Evolutionary conservation across 2,329 filamentous ascomycete species (phyloP), one percentile per base, ranked within the genome.

Genomic region (Alternaria sp.): DNA sequence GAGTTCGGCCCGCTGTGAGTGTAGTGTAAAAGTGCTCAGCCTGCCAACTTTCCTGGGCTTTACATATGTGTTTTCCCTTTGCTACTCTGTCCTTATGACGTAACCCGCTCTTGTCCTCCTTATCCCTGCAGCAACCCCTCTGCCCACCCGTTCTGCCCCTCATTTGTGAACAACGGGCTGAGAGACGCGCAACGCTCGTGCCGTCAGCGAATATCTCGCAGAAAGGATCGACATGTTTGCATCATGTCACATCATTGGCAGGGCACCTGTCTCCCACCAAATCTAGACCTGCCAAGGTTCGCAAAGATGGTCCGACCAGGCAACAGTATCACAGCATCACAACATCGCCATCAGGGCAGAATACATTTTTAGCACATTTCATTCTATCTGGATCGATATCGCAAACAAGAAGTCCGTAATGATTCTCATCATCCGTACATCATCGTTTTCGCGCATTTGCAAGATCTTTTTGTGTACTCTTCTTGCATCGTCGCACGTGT

Each of bases 341-440:
- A 5, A 39, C 26, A 26, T 2, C 24, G 24, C 24, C 24, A 26
- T 26, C 24, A 26, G 6, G 24, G 24, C 24, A 26, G 24, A 26
- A 26, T 7, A 7, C 7, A 7, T 70, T 61, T 48, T 62, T 58
- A 69, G 59, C 56, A 18, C n/a, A 59, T 51, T 67, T 63, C 62
- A 65, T 73, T 72, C 56, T 64, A 69, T 70, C 67, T 68, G 68
- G 67, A 70, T 67, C 65, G 66, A 73, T 73, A 72, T 55, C 73
- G 67, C 72, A 75, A 67, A 73, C 62, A 70, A 68, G 64, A 54
- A 57, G 51, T 54, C 38, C n/a, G 38, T 11, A 41, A 41, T 22
- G 7, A 38, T 9, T 8, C 8, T 52, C 60, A 61, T 59, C 59
- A 61, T 57, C 56, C 57, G 62, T 73, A 65, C 66, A 68, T 67